Evolutionary conservation across 2,329 filamentous ascomycete genomes (phyloP).

Genomic region (Trichoderma brevicompactum): DNA sequence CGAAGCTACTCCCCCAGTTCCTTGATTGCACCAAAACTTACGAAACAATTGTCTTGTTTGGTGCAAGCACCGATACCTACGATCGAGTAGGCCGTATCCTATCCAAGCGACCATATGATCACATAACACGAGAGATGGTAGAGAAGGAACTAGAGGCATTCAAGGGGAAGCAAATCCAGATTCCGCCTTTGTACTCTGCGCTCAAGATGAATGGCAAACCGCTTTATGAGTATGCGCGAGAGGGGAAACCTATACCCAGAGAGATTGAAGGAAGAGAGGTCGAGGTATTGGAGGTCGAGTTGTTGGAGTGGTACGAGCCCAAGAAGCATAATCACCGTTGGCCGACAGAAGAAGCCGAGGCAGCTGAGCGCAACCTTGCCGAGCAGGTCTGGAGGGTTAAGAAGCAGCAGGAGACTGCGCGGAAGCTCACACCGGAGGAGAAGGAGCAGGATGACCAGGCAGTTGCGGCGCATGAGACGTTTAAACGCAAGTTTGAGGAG

Average conservation of each 20-base stretch:
- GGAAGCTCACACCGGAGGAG: constrained; percentile 58
- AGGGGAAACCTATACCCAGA: constrained; percentile 81
- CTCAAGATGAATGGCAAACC: constrained; percentile 92
- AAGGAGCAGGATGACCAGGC: constrained; percentile 60
- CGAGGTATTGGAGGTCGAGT: constrained; percentile 74
- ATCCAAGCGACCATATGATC: constrained; percentile 72
- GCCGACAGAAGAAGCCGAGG: constrained; percentile 77
- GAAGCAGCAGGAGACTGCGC: constrained; percentile 56
- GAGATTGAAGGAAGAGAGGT: constrained; percentile 83
- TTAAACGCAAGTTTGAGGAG: constrained; percentile 63
- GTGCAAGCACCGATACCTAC: constrained; percentile 90
- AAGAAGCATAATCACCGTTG: constrained; percentile 79
- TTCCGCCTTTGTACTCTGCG: constrained; percentile 90
- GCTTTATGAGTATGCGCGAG: constrained; percentile 92
- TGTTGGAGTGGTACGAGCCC: constrained; percentile 83
- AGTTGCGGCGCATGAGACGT: constrained; percentile 58
- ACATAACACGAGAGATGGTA: constrained; percentile 78
- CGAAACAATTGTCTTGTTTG: constrained; percentile 86
- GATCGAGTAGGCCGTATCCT: constrained; percentile 85
- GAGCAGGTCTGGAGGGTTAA: constrained; percentile 71
- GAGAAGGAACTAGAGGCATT: constrained; percentile 77
- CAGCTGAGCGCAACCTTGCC: constrained; percentile 75
- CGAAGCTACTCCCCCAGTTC: constrained; percentile 79
- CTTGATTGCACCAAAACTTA: constrained; percentile 91
- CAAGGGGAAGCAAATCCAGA: constrained; percentile 82